Base-by-base conservation (phyloP, 2,329 filamentous ascomycete genomes). In the Stagonosporopsis rhizophila region DNA sequence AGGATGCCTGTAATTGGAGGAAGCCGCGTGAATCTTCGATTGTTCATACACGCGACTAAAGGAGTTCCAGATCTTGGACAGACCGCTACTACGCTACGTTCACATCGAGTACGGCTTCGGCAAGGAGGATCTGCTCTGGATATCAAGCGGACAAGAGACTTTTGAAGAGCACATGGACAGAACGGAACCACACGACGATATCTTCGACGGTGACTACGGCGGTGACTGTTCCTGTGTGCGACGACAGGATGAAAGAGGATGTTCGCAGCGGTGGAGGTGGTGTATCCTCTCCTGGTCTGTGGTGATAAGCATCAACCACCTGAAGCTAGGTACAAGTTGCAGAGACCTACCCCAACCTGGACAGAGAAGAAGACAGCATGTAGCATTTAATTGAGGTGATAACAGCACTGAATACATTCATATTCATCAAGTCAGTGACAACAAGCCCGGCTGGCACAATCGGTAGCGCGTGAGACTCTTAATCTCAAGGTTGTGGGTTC, bases 21-120 rank as follows among this genome's bases (percentile, higher is more conserved):
- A 77, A 79, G 58, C 46, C 89, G 62, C 81, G 87, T 34, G 87
- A 90, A 72, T 82, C n/a, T 6, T 82, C 89, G 55, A 85, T 82
- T 52, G 82, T 85, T 35, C 87, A 89, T 66, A 88, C 86, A 1
- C 89, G 87, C 69, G 85, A 90, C 72, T 79, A 82, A 34, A 79
- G 87, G 9, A 82, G 80, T 11, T 81, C 75, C 60, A 81, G 78
- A 64, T 78, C 80, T 2, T 78, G 80, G 55, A 84, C 89, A 55
- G 69, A 74, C 7, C 59, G 72, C 2, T 72, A 78, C 0, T 82
- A 83, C 39, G 84, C 84, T 0, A 66, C 62, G 0, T 86, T 82
- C 63, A 61, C 4, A 82, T 89, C 44, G 87, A 89, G 71, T 64
- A 71, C 0, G 83, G 82, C 0, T 89, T 90, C 65, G 67, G 78